A percentile compares a stretch with the other conserved stretches of the same genome.
These are phyloP conservation scores for Cymodocea nodosa DNA, from an alignment of 116 monocot genomes.

Conservation along the genomic window DNA sequence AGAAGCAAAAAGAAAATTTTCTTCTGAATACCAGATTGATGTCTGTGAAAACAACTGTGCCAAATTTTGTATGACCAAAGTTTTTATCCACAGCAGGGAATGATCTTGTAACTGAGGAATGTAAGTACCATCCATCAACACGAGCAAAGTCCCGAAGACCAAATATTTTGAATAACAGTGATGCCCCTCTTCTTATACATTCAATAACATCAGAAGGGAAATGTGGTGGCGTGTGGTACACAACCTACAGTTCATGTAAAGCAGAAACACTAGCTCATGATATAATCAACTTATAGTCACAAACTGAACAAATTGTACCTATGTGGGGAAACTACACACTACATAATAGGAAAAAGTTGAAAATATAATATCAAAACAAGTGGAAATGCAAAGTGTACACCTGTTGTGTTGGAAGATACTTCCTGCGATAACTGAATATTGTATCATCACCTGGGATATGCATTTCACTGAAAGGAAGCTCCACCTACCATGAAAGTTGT, in stretches of 20 bases:
- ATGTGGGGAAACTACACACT: neutral
- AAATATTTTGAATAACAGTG: conserved; percentile 39
- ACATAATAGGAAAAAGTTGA: neutral
- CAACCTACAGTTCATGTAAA: conserved; percentile 32
- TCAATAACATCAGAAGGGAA: conserved; percentile 57
- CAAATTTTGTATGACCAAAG: conserved; percentile 52
- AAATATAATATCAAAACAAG: neutral
- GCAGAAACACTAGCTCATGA: neutral
- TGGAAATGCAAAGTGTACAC: neutral
- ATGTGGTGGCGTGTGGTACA: conserved; percentile 84
- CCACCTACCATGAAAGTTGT: conserved; percentile 36
- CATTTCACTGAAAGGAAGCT: conserved; percentile 32
- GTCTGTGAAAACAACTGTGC: conserved; percentile 69
- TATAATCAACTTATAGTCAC: neutral
- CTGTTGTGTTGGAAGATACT: conserved; percentile 81
- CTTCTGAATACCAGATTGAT: conserved; percentile 61
- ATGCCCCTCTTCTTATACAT: conserved; percentile 68
- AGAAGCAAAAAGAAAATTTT: neutral
- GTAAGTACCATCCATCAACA: conserved; percentile 93
- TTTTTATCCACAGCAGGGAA: conserved; percentile 17
- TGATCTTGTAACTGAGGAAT: conserved; percentile 22
- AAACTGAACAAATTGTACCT: neutral
- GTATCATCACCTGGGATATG: conserved; percentile 37
- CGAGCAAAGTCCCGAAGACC: conserved; percentile 72
- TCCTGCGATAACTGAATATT: conserved; percentile 75